These are phyloP conservation scores for Rhinocladiella mackenziei DNA, from an alignment of 2,329 filamentous ascomycete species.

Conservation along the genomic window DNA sequence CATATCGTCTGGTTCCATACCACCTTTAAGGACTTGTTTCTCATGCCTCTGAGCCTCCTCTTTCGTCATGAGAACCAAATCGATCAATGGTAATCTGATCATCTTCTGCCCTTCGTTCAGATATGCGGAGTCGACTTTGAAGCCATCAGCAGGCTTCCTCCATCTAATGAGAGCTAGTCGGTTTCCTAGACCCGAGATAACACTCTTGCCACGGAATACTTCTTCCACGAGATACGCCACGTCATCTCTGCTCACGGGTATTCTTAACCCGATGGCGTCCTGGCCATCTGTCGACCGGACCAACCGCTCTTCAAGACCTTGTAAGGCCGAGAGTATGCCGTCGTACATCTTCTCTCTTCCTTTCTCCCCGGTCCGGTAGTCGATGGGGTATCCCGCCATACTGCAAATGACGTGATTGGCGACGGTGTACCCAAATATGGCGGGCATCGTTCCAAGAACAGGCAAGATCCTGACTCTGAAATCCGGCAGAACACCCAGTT, in stretches of 20 bases:
- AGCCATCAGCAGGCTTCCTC: constrained; percentile 61
- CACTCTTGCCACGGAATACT: constrained; percentile 77
- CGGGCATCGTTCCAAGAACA: constrained; percentile 94
- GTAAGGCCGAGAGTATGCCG: constrained; percentile 68
- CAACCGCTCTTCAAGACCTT: constrained; percentile 74
- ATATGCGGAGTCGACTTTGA: constrained; percentile 58
- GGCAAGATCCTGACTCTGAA: constrained; percentile 94
- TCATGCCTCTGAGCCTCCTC: constrained; percentile 81
- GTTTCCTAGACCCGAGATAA: constrained; percentile 74
- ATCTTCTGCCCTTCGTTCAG: constrained; percentile 67
- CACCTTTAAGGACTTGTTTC: constrained; percentile 68
- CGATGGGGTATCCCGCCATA: constrained; percentile 71
- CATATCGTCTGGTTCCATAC: constrained; percentile 64
- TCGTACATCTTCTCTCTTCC: constrained; percentile 90
- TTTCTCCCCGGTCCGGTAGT: constrained; percentile 77
- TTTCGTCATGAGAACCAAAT: constrained; percentile 85
- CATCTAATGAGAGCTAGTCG: constrained; percentile 77
- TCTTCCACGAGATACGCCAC: constrained; percentile 87
- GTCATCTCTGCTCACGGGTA: constrained; percentile 74
- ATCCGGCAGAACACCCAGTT: constrained; percentile 82
- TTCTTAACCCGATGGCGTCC: constrained; percentile 66
- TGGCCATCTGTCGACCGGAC: constrained; percentile 48
- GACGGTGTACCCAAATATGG: constrained; percentile 84
- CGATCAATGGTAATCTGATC: constrained; percentile 62
- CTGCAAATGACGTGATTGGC: constrained; percentile 90